Base-by-base conservation (phyloP, 768 basidiomycete genomes). In the Auricularia heimuer region DNA sequence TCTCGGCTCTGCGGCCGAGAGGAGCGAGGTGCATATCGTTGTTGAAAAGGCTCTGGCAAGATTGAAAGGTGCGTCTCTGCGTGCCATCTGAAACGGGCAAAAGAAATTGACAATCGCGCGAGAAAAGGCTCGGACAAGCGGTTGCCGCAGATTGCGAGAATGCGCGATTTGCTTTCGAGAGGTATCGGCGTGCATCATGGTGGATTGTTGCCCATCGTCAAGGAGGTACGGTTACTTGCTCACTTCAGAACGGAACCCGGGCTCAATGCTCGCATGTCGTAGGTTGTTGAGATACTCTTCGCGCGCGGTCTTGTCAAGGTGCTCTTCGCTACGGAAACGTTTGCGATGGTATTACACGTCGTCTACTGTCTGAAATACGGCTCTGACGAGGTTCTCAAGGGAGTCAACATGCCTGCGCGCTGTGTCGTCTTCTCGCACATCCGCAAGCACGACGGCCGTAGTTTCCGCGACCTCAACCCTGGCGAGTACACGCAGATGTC, bases 401-500 rank as follows among this genome's bases (percentile, higher is more conserved):
- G 97, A 61, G 97, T 99, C 64, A 99, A 99, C 75, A 99, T 99
- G 97, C 97, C 97, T 21, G 93, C 97, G 2, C 90, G 87, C 80
- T 94, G 89, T 70, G 97, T 99, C 3, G 97, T 98, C 6, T 99
- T 98, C 75, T 95, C 97, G 3, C 87, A 84, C 56, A 95, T 90
- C 62, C 83, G 94, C 56, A 99, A 99, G 73, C 96, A 98, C 72
- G 97, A 99, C 69, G 97, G 97, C 3, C 84, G 86, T 35, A 87
- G 77, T 69, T 99, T 99, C 80, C 85, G 97, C 66, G 92, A 94
- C 47, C 87, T 96, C 39, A 75, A 92, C 1, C 89, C 93, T 33
- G 94, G 92, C 47, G 94, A 94, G 76, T 98, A 98, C 72, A 99
- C 96, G 0, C 97, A 99, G 71, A 99, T 99, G 97, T 95, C 97